A percentile compares a stretch with the other conserved stretches of the same genome.
These are phyloP conservation scores for Corynespora cassiicola DNA, from an alignment of 2,329 filamentous ascomycete species.

Conservation along the genomic window DNA sequence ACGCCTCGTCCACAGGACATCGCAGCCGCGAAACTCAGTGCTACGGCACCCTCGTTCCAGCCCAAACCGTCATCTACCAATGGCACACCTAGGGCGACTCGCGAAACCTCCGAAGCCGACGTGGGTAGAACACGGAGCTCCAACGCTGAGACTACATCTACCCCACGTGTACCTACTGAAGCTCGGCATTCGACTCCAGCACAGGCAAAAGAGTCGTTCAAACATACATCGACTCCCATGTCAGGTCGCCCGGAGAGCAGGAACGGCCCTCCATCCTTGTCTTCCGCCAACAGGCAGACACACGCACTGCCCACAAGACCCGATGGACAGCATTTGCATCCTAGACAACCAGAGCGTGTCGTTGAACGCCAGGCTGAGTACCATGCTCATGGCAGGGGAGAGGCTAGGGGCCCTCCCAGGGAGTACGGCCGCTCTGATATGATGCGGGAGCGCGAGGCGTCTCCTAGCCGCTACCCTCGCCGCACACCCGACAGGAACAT, in stretches of 20 bases:
- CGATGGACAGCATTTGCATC: conserved; percentile 61
- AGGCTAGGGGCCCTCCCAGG: conserved; percentile 38
- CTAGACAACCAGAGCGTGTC: conserved; percentile 37
- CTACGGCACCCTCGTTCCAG: conserved; percentile 70
- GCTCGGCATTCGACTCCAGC: no score
- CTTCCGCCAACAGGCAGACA: conserved; percentile 31
- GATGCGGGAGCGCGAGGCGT: conserved; percentile 46
- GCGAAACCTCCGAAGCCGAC: no score
- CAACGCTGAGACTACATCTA: no score
- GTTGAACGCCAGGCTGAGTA: conserved; percentile 37
- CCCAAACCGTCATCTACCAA: no score
- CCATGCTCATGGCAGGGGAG: conserved; percentile 35
- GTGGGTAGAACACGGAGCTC: no score
- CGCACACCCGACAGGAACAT: conserved; percentile 45
- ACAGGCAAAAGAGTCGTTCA: no score
- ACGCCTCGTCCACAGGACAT: conserved; percentile 50
- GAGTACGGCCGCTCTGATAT: conserved; percentile 52
- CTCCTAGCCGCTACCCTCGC: conserved; percentile 46
- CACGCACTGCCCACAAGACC: conserved; percentile 64
- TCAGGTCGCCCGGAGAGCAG: conserved; percentile 40
- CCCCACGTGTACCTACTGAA: no score
- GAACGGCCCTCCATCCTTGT: conserved; percentile 34
- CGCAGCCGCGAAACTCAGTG: conserved; percentile 52
- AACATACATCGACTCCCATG: conserved; percentile 20
- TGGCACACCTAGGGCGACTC: not conserved